These are phyloP conservation scores for Ustilago trichophora DNA, from an alignment of 1,284 basidiomycete species.

Conservation along the genomic window DNA sequence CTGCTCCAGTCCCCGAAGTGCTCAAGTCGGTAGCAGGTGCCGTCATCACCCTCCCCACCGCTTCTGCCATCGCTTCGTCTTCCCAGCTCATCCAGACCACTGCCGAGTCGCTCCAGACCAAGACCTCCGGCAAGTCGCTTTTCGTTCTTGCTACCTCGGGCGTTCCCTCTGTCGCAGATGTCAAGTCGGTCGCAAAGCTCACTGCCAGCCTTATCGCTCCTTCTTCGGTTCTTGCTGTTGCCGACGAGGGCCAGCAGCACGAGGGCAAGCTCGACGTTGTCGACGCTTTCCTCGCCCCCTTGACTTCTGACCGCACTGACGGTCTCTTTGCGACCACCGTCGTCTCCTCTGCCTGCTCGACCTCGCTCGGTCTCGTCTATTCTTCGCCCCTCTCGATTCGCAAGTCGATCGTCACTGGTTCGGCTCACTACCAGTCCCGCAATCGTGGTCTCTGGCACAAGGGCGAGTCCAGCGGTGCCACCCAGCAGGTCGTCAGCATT, in stretches of 20 bases:
- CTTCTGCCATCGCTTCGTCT: conserved; percentile 36
- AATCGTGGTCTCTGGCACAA: conserved; percentile 97
- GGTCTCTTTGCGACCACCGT: conserved; percentile 93
- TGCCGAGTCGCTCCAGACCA: conserved; percentile 45
- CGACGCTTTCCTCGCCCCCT: conserved; percentile 69
- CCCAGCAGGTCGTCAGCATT: conserved; percentile 85
- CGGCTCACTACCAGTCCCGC: conserved; percentile 94
- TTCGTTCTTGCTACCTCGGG: conserved; percentile 49
- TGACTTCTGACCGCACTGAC: conserved; percentile 87
- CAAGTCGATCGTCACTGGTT: conserved; percentile 86
- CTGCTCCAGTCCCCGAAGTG: conserved; percentile 37
- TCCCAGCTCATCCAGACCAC: conserved; percentile 38
- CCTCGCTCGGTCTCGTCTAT: conserved; percentile 89
- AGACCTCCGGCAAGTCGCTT: conserved; percentile 56
- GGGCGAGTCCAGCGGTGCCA: conserved; percentile 93
- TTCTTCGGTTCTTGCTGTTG: conserved; percentile 43
- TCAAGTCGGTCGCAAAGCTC: conserved; percentile 34
- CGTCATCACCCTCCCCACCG: conserved; percentile 44
- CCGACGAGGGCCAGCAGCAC: conserved; percentile 17
- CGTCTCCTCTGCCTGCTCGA: conserved; percentile 71
- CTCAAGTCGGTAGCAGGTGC: conserved; percentile 50
- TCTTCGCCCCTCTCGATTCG: conserved; percentile 89
- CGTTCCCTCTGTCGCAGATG: conserved; percentile 34
- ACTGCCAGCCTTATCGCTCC: conserved; percentile 52
- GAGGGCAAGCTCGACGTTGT: conserved; percentile 55